phyloP scores from a whole-genome alignment of 768 basidiomycete genomes.

The Hericium coralloides region DNA sequence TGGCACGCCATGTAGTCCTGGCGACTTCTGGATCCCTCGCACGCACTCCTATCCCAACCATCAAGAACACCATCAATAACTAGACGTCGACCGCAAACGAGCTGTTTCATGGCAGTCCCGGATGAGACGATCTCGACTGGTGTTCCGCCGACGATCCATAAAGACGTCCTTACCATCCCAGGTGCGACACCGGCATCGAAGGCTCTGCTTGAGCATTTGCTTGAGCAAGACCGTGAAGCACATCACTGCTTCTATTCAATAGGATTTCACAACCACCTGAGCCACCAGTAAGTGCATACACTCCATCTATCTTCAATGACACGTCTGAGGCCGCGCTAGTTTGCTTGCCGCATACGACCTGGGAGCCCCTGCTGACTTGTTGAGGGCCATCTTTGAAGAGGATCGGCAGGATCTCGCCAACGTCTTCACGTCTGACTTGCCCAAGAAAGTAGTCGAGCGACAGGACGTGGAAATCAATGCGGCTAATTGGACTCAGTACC shows the following conservation, averaged over 20 bases:
- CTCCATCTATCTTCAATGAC: neutral
- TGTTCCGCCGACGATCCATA: conserved; percentile 17
- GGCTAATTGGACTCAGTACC: conserved; percentile 40
- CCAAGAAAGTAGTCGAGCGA: conserved; percentile 21
- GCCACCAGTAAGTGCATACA: conserved; percentile 40
- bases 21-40: too few relatives aligned
- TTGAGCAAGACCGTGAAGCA: conserved; percentile 37
- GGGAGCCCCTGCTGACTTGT: conserved; percentile 35
- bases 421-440: conserved; percentile 27
- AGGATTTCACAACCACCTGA: conserved; percentile 49
- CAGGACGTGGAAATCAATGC: conserved; percentile 24
- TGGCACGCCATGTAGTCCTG: too few relatives aligned
- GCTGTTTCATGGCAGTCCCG: too few relatives aligned
- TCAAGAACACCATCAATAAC: too few relatives aligned
- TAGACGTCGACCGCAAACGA: too few relatives aligned
- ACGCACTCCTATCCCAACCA: too few relatives aligned
- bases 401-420: conserved; percentile 31
- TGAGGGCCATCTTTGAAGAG: conserved; percentile 41
- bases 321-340: conserved; percentile 20
- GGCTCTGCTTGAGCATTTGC: conserved; percentile 31
- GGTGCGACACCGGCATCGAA: conserved; percentile 37
- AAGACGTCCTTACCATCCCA: conserved; percentile 38
- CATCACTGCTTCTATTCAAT: conserved; percentile 43
- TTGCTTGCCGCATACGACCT: conserved; percentile 49
- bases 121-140: neutral